Percentiles rank a stretch among this genome's conserved stretches.
phyloP scores from a whole-genome alignment of 768 basidiomycete genomes.

The Epithele typhae region DNA sequence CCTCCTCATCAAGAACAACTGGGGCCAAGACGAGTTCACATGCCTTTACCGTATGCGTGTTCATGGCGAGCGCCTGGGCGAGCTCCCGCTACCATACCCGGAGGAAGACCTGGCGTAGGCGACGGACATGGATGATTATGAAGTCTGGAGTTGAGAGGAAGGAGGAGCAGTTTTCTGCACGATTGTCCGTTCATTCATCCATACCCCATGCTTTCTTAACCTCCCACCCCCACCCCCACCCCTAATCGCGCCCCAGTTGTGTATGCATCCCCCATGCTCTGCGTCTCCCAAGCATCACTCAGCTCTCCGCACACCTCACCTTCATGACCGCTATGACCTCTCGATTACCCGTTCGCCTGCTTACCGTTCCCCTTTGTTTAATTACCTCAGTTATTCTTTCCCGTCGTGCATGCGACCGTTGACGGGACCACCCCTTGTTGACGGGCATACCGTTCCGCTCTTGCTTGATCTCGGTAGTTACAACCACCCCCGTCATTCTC shows the following conservation, averaged over 20 bases:
- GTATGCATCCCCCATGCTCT: not conserved
- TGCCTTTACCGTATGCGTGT: constrained; percentile 87
- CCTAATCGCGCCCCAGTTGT: not conserved
- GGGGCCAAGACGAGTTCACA: constrained; percentile 79
- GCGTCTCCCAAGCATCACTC: not conserved
- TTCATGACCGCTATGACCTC: constrained; percentile 12
- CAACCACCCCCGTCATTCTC: not conserved
- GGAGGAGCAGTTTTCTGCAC: not conserved
- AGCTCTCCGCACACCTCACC: constrained; percentile 3
- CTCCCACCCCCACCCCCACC: not conserved
- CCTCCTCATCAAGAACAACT: constrained; percentile 78
- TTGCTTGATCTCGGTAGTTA: not conserved
- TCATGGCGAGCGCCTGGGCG: constrained; percentile 57
- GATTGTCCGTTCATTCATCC: constrained; percentile 1
- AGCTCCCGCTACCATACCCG: constrained; percentile 32
- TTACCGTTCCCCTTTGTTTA: constrained; percentile 5
- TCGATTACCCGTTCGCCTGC: not conserved
- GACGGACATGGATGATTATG: not conserved
- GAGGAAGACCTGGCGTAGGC: constrained; percentile 11
- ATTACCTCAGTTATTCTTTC: constrained; percentile 13
- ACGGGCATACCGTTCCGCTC: constrained; percentile 2
- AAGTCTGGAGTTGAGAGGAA: not conserved
- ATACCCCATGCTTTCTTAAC: not conserved
- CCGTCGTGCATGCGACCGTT: too few relatives aligned
- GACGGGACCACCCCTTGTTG: too few relatives aligned